phyloP scores from a whole-genome alignment of 75 land plant genomes.

The Picea glauca region DNA sequence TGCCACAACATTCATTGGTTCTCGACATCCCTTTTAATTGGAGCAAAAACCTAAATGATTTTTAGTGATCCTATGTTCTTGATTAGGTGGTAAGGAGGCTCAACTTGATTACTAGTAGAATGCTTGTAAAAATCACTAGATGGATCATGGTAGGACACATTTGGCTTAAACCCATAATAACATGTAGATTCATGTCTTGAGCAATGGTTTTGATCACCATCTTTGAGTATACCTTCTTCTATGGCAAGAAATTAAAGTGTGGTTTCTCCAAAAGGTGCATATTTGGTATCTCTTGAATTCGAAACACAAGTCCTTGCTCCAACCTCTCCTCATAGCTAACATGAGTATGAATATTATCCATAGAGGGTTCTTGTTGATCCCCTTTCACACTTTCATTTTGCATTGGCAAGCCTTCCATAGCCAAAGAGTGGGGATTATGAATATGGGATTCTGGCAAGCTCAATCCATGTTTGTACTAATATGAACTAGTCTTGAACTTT shows the following conservation, averaged over 20 bases:
- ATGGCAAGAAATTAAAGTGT: not conserved
- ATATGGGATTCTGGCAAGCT: not conserved
- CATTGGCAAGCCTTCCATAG: not conserved
- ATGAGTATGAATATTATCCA: not conserved
- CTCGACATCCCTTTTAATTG: not conserved
- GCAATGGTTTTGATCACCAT: not conserved
- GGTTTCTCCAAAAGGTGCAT: not conserved
- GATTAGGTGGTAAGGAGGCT: not conserved
- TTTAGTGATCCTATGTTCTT: not conserved
- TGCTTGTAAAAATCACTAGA: not conserved
- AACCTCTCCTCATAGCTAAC: not conserved
- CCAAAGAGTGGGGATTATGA: not conserved
- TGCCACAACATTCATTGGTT: not conserved
- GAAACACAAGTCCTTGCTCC: constrained; percentile 7
- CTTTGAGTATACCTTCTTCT: not conserved
- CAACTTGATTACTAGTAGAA: not conserved
- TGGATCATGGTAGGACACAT: not conserved
- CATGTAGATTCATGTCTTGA: not conserved
- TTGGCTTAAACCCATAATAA: not conserved
- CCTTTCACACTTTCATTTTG: not conserved
- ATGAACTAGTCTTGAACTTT: too few species aligned
- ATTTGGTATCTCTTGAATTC: not conserved
- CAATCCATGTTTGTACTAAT: not conserved
- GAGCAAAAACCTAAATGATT: not conserved
- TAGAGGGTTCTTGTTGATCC: not conserved